phyloP scores from a whole-genome alignment of 148 eudicot species.

The Salicornia ramosissima region DNA sequence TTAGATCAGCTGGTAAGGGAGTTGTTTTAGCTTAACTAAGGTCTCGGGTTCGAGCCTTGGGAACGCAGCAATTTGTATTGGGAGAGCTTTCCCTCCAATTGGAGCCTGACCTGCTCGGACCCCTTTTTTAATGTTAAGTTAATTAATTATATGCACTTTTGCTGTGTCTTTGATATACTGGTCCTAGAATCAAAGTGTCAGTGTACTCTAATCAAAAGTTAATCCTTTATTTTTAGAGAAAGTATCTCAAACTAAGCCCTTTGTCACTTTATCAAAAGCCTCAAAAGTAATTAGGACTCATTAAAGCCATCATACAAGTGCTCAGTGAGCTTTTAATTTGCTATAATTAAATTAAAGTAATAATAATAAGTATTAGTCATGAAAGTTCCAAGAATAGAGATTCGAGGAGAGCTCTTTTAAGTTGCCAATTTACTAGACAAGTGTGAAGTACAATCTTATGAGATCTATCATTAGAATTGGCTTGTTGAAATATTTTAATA shows the following conservation, averaged over 20 bases:
- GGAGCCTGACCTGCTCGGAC: no score
- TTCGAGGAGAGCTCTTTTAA: neutral
- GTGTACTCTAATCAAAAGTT: neutral
- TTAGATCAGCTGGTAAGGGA: no score
- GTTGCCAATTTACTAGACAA: neutral
- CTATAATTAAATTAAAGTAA: slow-evolving; percentile 1
- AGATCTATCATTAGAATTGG: no score
- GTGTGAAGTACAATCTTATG: neutral
- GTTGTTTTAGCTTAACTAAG: no score
- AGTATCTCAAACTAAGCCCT: neutral
- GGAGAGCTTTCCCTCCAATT: no score
- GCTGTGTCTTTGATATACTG: neutral
- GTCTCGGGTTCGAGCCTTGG: no score
- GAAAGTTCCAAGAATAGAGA: slow-evolving; percentile 21
- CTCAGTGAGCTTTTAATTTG: neutral
- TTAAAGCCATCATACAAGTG: slow-evolving; percentile 11
- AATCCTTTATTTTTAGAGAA: neutral
- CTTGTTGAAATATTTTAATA: neutral
- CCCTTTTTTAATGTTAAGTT: no score
- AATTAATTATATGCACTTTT: neutral
- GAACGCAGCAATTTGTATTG: no score
- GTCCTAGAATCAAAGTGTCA: slow-evolving; percentile 11
- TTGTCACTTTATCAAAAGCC: slow-evolving; percentile 22
- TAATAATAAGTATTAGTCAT: neutral
- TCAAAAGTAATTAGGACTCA: slow-evolving; percentile 10